Percentiles rank a stretch among this genome's conserved stretches.
Evolutionary conservation across 1,139 yeast species (phyloP).

Genomic region (Saccharomycopsis hybrid): DNA sequence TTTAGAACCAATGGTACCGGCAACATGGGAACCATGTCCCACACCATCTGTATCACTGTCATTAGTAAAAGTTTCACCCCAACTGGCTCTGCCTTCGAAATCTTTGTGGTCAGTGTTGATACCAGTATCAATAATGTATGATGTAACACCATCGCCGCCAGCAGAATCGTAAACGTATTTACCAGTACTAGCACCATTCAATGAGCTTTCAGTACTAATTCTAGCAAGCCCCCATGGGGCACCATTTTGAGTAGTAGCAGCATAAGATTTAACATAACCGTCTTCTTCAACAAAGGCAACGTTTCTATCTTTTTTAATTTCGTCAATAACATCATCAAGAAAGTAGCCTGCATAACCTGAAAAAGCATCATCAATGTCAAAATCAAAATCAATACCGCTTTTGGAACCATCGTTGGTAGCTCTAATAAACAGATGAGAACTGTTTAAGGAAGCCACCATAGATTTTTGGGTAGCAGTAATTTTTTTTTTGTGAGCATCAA

Average conservation of each 20-base stretch:
- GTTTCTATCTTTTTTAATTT: constrained; percentile 62
- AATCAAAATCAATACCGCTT: constrained; percentile 34
- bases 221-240: constrained; percentile 98
- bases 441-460: constrained; percentile 35
- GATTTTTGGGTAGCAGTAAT: constrained; percentile 28
- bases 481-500: background rate
- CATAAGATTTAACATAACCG: constrained; percentile 13
- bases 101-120: constrained; percentile 73
- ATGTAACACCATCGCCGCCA: constrained; percentile 89
- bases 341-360: constrained; percentile 73
- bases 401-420: constrained; percentile 46
- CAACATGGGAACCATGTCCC: constrained; percentile 87
- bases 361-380: constrained; percentile 48
- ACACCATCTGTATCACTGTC: constrained; percentile 38
- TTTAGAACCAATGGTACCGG: constrained; percentile 74
- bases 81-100: constrained; percentile 78
- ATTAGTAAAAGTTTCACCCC: constrained; percentile 53
- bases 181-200: constrained; percentile 73
- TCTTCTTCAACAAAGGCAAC: constrained; percentile 78
- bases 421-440: too few relatives aligned
- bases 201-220: constrained; percentile 78
- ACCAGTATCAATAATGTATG: constrained; percentile 90
- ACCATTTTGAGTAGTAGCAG: constrained; percentile 59
- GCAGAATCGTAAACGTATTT: constrained; percentile 75
- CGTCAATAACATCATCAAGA: constrained; percentile 61